Evolutionary conservation across 192 early-diverging fungal species (phyloP).

Genomic region (Podila horticola): DNA sequence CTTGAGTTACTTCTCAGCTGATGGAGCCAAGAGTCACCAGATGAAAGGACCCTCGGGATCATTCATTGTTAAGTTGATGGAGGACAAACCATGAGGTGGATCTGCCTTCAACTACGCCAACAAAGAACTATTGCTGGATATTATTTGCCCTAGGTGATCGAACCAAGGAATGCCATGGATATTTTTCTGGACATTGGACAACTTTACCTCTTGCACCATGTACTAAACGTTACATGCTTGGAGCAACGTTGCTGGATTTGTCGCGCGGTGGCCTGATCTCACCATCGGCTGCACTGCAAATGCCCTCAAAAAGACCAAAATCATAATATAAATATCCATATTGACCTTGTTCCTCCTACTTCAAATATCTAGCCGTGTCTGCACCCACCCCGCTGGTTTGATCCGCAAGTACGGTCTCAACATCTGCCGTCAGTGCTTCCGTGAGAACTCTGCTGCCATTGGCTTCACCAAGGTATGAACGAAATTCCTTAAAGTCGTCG

Average conservation of each 20-base stretch:
- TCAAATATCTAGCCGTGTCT: conserved; percentile 82
- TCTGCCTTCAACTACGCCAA: neutral
- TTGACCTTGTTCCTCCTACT: neutral
- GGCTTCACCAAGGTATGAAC: conserved; percentile 95
- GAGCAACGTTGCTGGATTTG: too few relatives aligned
- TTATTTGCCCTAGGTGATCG: too few relatives aligned
- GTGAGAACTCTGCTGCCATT: conserved; percentile 97
- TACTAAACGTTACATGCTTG: too few relatives aligned
- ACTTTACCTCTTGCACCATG: too few relatives aligned
- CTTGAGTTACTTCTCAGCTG: too few relatives aligned
- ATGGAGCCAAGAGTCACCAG: too few relatives aligned
- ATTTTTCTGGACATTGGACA: too few relatives aligned
- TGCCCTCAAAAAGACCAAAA: too few relatives aligned
- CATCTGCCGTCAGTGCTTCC: conserved; percentile 99
- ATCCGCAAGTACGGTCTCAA: conserved; percentile 99
- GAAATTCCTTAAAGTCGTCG: too few relatives aligned
- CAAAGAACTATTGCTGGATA: neutral
- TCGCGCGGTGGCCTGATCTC: too few relatives aligned
- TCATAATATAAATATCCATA: neutral
- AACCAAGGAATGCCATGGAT: too few relatives aligned
- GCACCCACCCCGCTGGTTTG: conserved; percentile 99
- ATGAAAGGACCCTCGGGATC: neutral
- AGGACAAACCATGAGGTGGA: neutral
- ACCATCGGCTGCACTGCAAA: too few relatives aligned
- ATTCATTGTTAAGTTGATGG: neutral